These are phyloP conservation scores for Ilex aquifolium DNA, from an alignment of 257 asterid genomes.

Conservation along the genomic window DNA sequence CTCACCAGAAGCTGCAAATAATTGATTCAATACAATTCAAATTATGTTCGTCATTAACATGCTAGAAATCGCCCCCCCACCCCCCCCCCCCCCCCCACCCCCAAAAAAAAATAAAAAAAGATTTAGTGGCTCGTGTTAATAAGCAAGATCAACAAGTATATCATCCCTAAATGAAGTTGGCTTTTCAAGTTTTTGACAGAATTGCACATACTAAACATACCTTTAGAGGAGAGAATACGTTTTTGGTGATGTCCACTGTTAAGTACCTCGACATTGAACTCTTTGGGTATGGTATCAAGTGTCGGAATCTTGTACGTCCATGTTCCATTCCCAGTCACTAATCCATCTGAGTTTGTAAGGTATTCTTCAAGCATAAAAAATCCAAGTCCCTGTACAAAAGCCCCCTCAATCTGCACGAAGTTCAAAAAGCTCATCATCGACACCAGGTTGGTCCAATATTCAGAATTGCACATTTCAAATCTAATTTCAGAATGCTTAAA, in stretches of 20 bases:
- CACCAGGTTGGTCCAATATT: too few species aligned
- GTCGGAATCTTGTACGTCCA: constrained; percentile 88
- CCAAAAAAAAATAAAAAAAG: too few species aligned
- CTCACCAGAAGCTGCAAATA: constrained; percentile 68
- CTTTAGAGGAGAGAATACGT: constrained; percentile 76
- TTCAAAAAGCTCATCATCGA: not conserved
- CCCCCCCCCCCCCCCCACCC: too few species aligned
- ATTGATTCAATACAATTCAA: not conserved
- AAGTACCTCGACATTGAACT: constrained; percentile 56
- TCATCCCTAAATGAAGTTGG: too few species aligned
- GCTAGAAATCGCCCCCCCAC: too few species aligned
- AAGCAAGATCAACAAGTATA: too few species aligned
- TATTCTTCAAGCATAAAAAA: constrained; percentile 86
- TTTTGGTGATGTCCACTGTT: constrained; percentile 59
- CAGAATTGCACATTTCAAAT: too few species aligned
- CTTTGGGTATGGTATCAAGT: constrained; percentile 59
- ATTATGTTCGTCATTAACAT: too few species aligned
- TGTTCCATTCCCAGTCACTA: constrained; percentile 46
- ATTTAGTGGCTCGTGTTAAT: too few species aligned
- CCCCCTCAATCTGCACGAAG: constrained; percentile 66
- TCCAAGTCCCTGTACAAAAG: constrained; percentile 83
- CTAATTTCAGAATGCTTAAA: too few species aligned
- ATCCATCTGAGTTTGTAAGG: constrained; percentile 45
- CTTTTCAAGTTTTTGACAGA: too few species aligned
- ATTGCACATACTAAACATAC: constrained; percentile 19